Percentiles rank a stretch among this genome's conserved stretches.
Evolutionary conservation across 2,329 filamentous ascomycete genomes (phyloP).

Genomic region (Aphanoascus verrucosus): DNA sequence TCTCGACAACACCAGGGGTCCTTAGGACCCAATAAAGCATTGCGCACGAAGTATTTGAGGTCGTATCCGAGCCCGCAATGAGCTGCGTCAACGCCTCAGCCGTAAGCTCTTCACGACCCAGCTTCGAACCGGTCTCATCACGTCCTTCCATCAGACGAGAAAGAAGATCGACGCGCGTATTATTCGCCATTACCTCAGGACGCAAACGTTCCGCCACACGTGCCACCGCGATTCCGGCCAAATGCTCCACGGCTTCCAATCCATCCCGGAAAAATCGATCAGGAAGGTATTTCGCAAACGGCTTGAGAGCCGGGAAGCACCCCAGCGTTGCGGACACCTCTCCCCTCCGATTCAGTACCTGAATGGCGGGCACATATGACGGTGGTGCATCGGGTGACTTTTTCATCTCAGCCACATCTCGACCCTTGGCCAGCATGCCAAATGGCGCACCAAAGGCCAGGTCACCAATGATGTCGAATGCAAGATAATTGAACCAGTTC

Average conservation of each 20-base stretch:
- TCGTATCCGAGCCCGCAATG: constrained; percentile 59
- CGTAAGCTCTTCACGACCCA: constrained; percentile 69
- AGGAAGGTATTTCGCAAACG: constrained; percentile 68
- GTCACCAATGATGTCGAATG: constrained; percentile 51
- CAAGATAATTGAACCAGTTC: constrained; percentile 66
- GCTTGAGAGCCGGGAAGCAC: constrained; percentile 61
- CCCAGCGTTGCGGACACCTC: constrained; percentile 77
- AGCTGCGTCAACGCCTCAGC: constrained; percentile 84
- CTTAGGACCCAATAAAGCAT: constrained; percentile 64
- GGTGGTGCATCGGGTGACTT: constrained; percentile 49
- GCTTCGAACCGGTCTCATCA: constrained; percentile 64
- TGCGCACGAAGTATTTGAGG: constrained; percentile 67
- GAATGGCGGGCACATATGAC: constrained; percentile 65
- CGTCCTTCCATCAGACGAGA: constrained; percentile 75
- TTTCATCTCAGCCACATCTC: constrained; percentile 65
- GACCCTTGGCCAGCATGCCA: constrained; percentile 68
- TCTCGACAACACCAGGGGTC: constrained; percentile 59
- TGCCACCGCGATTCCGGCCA: constrained; percentile 80
- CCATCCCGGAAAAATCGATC: constrained; percentile 73
- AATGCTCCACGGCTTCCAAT: constrained; percentile 61
- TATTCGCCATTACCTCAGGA: constrained; percentile 48
- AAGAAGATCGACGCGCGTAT: constrained; percentile 66
- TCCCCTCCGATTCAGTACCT: constrained; percentile 78
- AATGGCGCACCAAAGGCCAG: constrained; percentile 65
- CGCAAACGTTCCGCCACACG: constrained; percentile 65